Base-by-base conservation (phyloP, 768 basidiomycete genomes). In the Tephrocybe sp. region DNA sequence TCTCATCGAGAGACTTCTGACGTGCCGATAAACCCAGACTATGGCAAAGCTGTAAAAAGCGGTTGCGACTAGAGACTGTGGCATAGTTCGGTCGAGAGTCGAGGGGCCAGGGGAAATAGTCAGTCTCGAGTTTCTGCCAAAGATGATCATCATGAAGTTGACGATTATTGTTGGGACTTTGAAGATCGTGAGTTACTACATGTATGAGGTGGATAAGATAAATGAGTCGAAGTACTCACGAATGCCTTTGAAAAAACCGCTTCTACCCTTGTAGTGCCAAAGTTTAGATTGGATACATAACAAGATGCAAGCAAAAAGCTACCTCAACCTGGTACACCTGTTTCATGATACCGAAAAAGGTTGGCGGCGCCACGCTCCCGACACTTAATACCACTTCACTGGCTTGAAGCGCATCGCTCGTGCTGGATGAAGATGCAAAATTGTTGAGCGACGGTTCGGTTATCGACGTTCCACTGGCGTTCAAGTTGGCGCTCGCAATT, bases 101-200 rank as follows among this genome's bases (percentile, higher is more conserved):
- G 34, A 26, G n/a, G 59, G 53, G 5, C 53, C 51, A n/a, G 63
- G 61, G 11, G 63, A 60, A 3, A 62, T 45, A n/a, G 60, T 58
- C 6, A 56, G 0, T 38, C 57, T 59, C 2, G 44, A 7, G 9
- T 4, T 19, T 24, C 28, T 45, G 35, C 31, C 13, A 16, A 40
- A 16, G 47, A 26, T 46, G 19, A 55, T 36, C 44, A 18, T n/a
- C 32, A 32, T 27, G 31, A 52, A 34, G 25, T 45, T 37, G 6
- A 30, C 37, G n/a, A 53, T 9, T 2, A 53, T n/a, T 7, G 55
- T 59, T 18, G 54, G 57, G 34, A 59, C 55, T 61, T 25, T 22
- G 15, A 25, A 26, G 16, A 37, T 12, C 15, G 8, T 16, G 27
- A 44, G 38, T 30, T 18, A 36, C 15, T 27, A 15, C 41, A 27